These are phyloP conservation scores for Ogataea haglerorum DNA, from an alignment of 805 yeast genomes.

Conservation along the genomic window DNA sequence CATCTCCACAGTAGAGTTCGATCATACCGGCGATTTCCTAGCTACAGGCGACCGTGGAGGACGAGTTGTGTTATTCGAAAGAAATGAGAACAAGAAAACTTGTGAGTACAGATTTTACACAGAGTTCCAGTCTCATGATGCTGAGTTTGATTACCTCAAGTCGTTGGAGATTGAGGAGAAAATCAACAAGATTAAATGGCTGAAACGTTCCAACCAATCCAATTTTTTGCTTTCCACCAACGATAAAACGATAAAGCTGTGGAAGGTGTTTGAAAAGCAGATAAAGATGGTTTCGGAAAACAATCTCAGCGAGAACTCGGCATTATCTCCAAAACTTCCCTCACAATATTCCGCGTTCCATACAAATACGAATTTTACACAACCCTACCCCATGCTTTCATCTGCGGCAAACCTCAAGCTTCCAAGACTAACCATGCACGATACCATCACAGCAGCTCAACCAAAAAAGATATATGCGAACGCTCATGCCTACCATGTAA, in stretches of 20 bases:
- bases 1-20: slow-evolving; percentile 95
- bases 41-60: slow-evolving; percentile 99
- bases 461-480: slow-evolving; percentile 89
- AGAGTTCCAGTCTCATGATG: slow-evolving; percentile 97
- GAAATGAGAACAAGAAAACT: slow-evolving; percentile 69
- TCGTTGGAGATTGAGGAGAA: slow-evolving; percentile 96
- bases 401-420: slow-evolving; percentile 52
- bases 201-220: slow-evolving; percentile 82
- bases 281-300: slow-evolving; percentile 90
- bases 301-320: slow-evolving; percentile 54
- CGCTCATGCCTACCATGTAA: slow-evolving; percentile 98
- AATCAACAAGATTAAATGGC: slow-evolving; percentile 97
- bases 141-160: slow-evolving; percentile 95
- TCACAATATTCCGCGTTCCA: slow-evolving; percentile 29
- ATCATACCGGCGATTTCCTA: slow-evolving; percentile 86
- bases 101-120: slow-evolving; percentile 96
- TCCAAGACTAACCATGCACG: slow-evolving; percentile 91
- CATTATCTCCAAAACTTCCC: slow-evolving; percentile 14
- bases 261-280: slow-evolving; percentile 93
- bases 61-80: slow-evolving; percentile 90
- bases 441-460: slow-evolving; percentile 90
- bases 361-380: slow-evolving; percentile 23
- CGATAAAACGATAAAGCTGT: slow-evolving; percentile 96
- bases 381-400: slow-evolving; percentile 15
- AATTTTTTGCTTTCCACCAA: slow-evolving; percentile 87